phyloP scores from a whole-genome alignment of 2,329 filamentous ascomycete species.

The Colletotrichum sp. region DNA sequence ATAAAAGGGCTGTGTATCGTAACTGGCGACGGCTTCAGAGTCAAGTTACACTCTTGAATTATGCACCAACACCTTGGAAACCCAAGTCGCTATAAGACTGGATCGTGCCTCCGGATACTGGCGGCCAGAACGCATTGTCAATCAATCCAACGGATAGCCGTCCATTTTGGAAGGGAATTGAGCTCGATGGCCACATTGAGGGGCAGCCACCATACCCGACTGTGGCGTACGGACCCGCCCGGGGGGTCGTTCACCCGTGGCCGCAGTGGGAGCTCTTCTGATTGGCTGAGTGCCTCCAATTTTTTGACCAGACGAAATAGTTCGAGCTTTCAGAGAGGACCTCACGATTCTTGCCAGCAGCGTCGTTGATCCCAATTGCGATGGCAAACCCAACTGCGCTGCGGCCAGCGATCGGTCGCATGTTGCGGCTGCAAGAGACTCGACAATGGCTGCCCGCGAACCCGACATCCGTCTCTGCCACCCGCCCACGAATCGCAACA shows the following conservation, averaged over 20 bases:
- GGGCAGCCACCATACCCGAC: not conserved
- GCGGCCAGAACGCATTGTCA: not conserved
- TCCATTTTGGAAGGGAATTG: not conserved
- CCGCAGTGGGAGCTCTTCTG: not conserved
- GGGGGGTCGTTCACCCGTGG: conserved; percentile 14
- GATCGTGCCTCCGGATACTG: not conserved
- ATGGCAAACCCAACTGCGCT: conserved; percentile 35
- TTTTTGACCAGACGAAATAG: conserved; percentile 19
- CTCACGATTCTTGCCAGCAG: conserved; percentile 2
- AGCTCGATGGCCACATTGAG: not conserved
- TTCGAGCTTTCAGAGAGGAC: conserved; percentile 7
- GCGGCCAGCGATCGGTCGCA: conserved; percentile 33
- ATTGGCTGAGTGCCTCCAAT: conserved; percentile 8
- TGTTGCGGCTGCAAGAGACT: conserved; percentile 24
- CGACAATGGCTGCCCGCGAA: not conserved
- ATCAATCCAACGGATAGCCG: not conserved
- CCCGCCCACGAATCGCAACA: conserved; percentile 8
- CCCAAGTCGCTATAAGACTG: not conserved
- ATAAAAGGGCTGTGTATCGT: not conserved
- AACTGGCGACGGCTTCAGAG: not conserved
- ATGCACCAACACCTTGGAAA: not conserved
- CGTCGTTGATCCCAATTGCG: conserved; percentile 13
- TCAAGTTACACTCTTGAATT: not conserved
- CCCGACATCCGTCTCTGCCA: not conserved
- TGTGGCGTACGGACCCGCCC: not conserved